phyloP scores from a whole-genome alignment of 2,329 filamentous ascomycete species.

The Cladophialophora psammophila region DNA sequence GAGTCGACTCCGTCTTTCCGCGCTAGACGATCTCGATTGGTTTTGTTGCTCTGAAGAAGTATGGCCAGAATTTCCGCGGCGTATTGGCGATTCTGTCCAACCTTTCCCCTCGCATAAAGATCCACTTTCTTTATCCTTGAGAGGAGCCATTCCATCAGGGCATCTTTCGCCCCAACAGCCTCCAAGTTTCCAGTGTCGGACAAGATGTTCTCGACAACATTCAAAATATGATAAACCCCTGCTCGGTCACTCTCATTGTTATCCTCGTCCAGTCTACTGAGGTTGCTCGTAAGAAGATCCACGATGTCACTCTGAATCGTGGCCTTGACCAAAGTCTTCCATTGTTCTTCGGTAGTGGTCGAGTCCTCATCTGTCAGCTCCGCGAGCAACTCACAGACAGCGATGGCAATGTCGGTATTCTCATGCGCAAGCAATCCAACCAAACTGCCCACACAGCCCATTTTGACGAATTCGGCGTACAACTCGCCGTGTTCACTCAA shows the following conservation, averaged over 20 bases:
- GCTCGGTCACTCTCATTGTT: slow-evolving; percentile 72
- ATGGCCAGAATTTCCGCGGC: slow-evolving; percentile 91
- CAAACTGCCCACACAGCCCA: slow-evolving; percentile 75
- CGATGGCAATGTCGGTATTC: slow-evolving; percentile 95
- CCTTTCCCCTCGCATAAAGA: slow-evolving; percentile 51
- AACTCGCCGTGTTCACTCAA: slow-evolving; percentile 85
- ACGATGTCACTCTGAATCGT: slow-evolving; percentile 74
- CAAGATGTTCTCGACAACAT: slow-evolving; percentile 84
- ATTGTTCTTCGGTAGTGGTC: slow-evolving; percentile 78
- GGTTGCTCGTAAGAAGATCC: slow-evolving; percentile 76
- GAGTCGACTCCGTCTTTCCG: slow-evolving; percentile 75
- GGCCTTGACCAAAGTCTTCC: slow-evolving; percentile 74
- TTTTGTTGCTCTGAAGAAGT: slow-evolving; percentile 67
- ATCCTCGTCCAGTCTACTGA: slow-evolving; percentile 78
- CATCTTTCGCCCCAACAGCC: slow-evolving; percentile 70
- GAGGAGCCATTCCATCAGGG: slow-evolving; percentile 78
- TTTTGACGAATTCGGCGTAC: slow-evolving; percentile 78
- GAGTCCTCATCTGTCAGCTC: slow-evolving; percentile 96
- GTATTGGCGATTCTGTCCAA: slow-evolving; percentile 94
- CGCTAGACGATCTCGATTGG: slow-evolving; percentile 34
- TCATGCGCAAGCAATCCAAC: slow-evolving; percentile 88
- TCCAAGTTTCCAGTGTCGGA: slow-evolving; percentile 73
- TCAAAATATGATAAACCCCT: slow-evolving; percentile 85
- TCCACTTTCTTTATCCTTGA: slow-evolving; percentile 75
- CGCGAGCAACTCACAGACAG: slow-evolving; percentile 83